A percentile compares a stretch with the other conserved stretches of the same genome.
Evolutionary conservation across 495 filamentous ascomycete genomes (phyloP).

Genomic region (Durotheca rogersii): DNA sequence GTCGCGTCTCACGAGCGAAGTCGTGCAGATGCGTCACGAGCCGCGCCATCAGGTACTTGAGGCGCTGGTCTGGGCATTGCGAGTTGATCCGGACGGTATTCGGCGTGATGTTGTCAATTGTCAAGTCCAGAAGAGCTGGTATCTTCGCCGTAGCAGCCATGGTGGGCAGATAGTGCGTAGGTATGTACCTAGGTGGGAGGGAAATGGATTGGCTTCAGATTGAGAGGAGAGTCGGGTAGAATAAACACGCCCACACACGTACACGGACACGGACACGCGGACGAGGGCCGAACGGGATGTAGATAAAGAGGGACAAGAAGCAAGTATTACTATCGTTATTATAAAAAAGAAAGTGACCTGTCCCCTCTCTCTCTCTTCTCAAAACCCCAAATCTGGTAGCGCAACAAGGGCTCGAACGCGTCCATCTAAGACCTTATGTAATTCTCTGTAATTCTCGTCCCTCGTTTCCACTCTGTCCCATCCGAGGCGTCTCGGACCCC

Average conservation of each 20-base stretch:
- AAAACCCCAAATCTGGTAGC: no score
- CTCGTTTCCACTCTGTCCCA: not conserved
- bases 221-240: no score
- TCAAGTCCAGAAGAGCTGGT: slow-evolving; percentile 65
- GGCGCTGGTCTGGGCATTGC: slow-evolving; percentile 61
- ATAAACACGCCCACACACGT: no score
- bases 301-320: no score
- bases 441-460: slow-evolving; percentile 24
- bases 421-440: slow-evolving; percentile 21
- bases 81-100: slow-evolving; percentile 76
- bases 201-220: no score
- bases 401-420: not conserved
- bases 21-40: slow-evolving; percentile 80
- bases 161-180: not conserved
- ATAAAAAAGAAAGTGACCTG: no score
- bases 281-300: no score
- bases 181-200: no score
- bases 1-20: slow-evolving; percentile 76
- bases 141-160: slow-evolving; percentile 11
- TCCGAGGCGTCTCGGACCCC: slow-evolving; percentile 16
- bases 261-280: no score
- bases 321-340: no score
- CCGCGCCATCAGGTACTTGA: slow-evolving; percentile 71
- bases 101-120: slow-evolving; percentile 79
- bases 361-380: not conserved